Evolutionary conservation across 1,284 basidiomycete species (phyloP), one percentile per base, ranked within the genome.

Genomic region (Apiotrichum siamense): DNA sequence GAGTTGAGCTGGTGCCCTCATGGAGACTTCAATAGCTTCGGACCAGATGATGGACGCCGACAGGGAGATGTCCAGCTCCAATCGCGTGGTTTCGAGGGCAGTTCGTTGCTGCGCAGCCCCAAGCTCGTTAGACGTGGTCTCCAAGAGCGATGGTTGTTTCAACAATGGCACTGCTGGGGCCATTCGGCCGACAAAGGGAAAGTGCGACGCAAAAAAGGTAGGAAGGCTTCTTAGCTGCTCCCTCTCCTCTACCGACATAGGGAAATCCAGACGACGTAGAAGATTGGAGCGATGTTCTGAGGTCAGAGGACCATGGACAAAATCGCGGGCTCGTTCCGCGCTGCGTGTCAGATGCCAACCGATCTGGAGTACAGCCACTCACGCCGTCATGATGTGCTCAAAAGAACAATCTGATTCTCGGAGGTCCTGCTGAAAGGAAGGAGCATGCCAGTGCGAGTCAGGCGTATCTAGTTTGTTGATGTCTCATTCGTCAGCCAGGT

Each of bases 341-440:
- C 66, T 68, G 24, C 12, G 9, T 3, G 44, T 44, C 15, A 49
- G 37, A n/a, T 42, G 7, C 4, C 7, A 32, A 36, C 23, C n/a
- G 2, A 33, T 1, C n/a, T 6, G 5, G 9, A 7, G n/a, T n/a
- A n/a, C n/a, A n/a, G n/a, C n/a, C n/a, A 58, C 64, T 52, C 26
- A 70, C 68, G 57, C 57, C 7, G 67, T 70, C 43, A 66, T 53
- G 6, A 64, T 43, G 21, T 60, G 53, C 20, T 66, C 61, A 3
- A 63, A 44, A 2, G 59, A 62, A 0, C 58, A 66, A 4, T 67
- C 65, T 7, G 58, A 10, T 31, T 69, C 69, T 18, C 60, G 36
- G 13, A 69, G 41, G 31, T 65, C 55, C 26, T 48, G 47, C 24
- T 57, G 46, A 27, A 62, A 53, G 3, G 54, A 55, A 0, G 46